Percentiles rank a stretch among this genome's conserved stretches.
phyloP scores from a whole-genome alignment of 2,329 filamentous ascomycete species.

The Alternaria burnsii region DNA sequence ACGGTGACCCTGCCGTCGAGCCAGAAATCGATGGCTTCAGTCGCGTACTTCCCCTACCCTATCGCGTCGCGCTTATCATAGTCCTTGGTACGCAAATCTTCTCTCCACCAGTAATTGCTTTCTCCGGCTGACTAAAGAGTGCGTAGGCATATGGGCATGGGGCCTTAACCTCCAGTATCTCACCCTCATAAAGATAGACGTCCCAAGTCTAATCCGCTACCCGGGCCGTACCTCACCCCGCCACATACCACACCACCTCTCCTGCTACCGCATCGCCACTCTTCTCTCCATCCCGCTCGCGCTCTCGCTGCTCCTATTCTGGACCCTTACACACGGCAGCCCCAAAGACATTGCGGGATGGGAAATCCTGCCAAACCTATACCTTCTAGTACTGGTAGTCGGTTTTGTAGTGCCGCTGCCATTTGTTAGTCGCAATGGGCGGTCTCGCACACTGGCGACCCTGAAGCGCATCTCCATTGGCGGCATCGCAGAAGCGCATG shows the following conservation, averaged over 20 bases:
- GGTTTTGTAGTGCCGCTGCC: constrained; percentile 78
- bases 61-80: constrained; percentile 84
- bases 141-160: constrained; percentile 91
- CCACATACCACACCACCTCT: constrained; percentile 78
- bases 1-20: constrained; percentile 77
- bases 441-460: constrained; percentile 77
- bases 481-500: constrained; percentile 82
- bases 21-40: constrained; percentile 81
- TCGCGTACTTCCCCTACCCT: constrained; percentile 85
- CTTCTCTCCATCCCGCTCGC: constrained; percentile 76
- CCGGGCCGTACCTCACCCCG: constrained; percentile 74
- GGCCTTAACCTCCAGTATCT: constrained; percentile 90
- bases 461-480: constrained; percentile 83
- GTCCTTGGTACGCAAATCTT: constrained; percentile 72
- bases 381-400: constrained; percentile 75
- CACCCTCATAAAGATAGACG: constrained; percentile 80
- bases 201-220: constrained; percentile 86
- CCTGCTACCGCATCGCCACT: constrained; percentile 85
- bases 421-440: constrained; percentile 72
- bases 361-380: constrained; percentile 86
- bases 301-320: constrained; percentile 81
- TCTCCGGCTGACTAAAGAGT: not conserved
- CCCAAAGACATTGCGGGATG: constrained; percentile 75
- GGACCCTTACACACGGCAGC: constrained; percentile 77
- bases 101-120: not conserved